Base-by-base conservation (phyloP, 1,139 yeast genomes). In the Candida anutae region DNA sequence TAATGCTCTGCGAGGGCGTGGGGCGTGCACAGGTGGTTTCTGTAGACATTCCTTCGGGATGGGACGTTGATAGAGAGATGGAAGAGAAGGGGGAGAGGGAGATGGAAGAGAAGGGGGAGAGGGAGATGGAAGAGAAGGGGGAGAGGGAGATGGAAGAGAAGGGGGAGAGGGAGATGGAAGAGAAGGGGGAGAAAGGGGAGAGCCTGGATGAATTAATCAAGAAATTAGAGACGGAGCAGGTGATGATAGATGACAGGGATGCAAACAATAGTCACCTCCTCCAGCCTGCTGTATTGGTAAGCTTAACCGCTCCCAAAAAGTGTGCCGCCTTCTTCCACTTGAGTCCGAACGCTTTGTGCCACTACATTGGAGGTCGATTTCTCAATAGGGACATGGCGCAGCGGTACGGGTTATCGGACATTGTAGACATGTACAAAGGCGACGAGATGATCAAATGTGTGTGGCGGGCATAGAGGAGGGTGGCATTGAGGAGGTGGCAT, bases 61-160 rank as follows among this genome's bases (percentile, higher is more conserved):
- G 98, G 98, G 93, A 87, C 48, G 97, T 90, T 5, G 94, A 90
- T 46, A 47, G 66, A 4, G 98, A 98, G 0, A 95, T 94, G 0
- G 43, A 50, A 0, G 58, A 51, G 3, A 17, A 17, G 8, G 19
- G 19, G 10, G 10, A 8, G 8, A 17, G 19, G 10, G n/a, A n/a
- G n/a, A n/a, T n/a, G n/a, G n/a, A n/a, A n/a, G n/a, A n/a, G n/a
- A n/a, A n/a, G n/a, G n/a, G n/a, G n/a, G n/a, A n/a, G n/a, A n/a
- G n/a, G n/a, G n/a, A n/a, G n/a, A n/a, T n/a, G n/a, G n/a, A n/a
- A n/a, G n/a, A n/a, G n/a, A n/a, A n/a, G n/a, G n/a, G n/a, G n/a
- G n/a, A n/a, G n/a, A n/a, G n/a, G n/a, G n/a, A n/a, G n/a, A n/a
- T n/a, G n/a, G n/a, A n/a, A n/a, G n/a, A n/a, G n/a, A n/a, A n/a